Base-by-base conservation (phyloP, 345 rosid species). In the Theobroma cacao region DNA sequence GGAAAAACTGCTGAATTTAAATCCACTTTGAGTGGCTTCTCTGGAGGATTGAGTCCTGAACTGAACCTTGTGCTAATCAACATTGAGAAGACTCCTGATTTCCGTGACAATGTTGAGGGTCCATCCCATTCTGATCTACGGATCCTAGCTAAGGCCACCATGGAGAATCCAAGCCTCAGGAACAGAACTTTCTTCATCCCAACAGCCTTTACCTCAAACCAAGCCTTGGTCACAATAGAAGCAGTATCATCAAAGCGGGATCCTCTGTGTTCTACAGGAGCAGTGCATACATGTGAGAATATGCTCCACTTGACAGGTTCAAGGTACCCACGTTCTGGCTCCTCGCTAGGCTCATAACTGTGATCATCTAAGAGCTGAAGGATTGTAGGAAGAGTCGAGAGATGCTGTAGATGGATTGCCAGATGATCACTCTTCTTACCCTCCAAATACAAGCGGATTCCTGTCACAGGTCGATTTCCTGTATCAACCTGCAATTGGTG, bases 291-390 rank as follows among this genome's bases (percentile, higher is more conserved):
- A 6, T 96, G 99, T 3, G 99, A 96, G 85, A 92, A 93, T 73
- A 92, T 92, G 84, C 91, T 90, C 98, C 97, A 94, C 80, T 89
- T 94, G 76, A 96, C 93, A 30, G 99, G 89, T 80, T 90, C 99
- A 22, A 90, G 84, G 86, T 88, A 96, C 72, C 90, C 95, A 72
- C 87, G 85, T 2, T 89, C 85, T 38, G 92, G 91, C 80, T 87
- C 92, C 10, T 84, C 81, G 14, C 71, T 64, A 0, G 84, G 91
- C 75, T 89, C 91, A 17, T 89, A 84, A 67, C 85, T 84, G 4
- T 83, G 86, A 77, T 94, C 92, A 53, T 92, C 88, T 2, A 88
- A 79, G 76, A 92, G 89, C 38, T 89, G 91, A 68, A 94, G 85
- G 72, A 79, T 85, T 66, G 75, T 81, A 1, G 98, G 99, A 75